Conservation (phyloP, 768 basidiomycete species). For the Leccinum subtestaceum region DNA sequence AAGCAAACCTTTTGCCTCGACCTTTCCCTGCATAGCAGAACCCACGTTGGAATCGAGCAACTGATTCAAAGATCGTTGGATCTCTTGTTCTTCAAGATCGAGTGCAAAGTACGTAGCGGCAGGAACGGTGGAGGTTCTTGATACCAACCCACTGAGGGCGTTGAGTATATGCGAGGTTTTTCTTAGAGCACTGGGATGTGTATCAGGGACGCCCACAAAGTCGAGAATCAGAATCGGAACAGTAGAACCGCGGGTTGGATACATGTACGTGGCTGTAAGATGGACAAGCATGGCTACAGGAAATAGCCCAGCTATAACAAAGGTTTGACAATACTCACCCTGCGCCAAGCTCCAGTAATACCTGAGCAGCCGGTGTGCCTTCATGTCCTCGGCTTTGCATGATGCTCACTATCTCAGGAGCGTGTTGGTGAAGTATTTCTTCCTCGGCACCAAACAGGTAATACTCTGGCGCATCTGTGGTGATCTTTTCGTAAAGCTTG, state of each 20-base stretch:
- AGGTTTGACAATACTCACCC: constrained; percentile 55
- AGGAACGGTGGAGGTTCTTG: constrained; percentile 33
- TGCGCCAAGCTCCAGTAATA: constrained; percentile 89
- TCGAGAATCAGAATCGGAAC: not conserved
- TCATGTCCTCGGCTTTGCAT: constrained; percentile 50
- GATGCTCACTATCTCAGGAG: constrained; percentile 66
- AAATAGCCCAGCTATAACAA: not conserved
- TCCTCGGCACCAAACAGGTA: constrained; percentile 91
- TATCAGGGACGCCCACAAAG: constrained; percentile 9
- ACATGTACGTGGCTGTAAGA: not conserved
- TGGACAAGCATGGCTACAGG: not conserved
- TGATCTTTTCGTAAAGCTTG: constrained; percentile 82
- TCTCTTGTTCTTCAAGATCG: constrained; percentile 85
- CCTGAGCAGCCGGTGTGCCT: constrained; percentile 44
- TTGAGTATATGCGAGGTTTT: constrained; percentile 85
- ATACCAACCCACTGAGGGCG: constrained; percentile 59
- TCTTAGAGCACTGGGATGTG: constrained; percentile 61
- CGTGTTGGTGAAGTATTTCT: constrained; percentile 70
- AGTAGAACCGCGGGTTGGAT: not conserved
- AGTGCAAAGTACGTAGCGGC: constrained; percentile 87
- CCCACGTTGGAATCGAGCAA: constrained; percentile 67
- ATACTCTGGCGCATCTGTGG: constrained; percentile 75
- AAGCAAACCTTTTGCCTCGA: constrained; percentile 80
- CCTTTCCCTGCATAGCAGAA: constrained; percentile 59
- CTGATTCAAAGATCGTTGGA: constrained; percentile 71